Base-by-base conservation (phyloP, 495 filamentous ascomycete species). In the Penicillium waksmanii region DNA sequence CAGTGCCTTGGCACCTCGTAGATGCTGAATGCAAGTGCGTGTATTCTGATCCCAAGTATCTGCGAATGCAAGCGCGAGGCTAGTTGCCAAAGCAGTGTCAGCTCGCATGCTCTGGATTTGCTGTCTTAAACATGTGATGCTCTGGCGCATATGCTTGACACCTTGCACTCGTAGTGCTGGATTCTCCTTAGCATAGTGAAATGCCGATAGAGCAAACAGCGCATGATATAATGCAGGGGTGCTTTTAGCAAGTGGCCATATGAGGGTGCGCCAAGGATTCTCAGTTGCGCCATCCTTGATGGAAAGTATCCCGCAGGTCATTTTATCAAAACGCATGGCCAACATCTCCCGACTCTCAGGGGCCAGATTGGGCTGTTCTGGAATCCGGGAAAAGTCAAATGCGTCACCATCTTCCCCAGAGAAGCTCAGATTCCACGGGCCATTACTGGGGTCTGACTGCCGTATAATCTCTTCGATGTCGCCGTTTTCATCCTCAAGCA, bases 1-100 rank as follows among this genome's bases (percentile, higher is more conserved):
- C 40, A 92, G 66, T 25, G 83, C 79, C 59, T 85, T 88, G 10
- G 90, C 89, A 27, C 87, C 89, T 44, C 84, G 82, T 49, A 93
- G 79, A 71, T 92, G 89, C 60, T 87, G 78, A 46, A 89, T 89
- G 12, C 90, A 90, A 17, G 87, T 90, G n/a, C 81, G 82, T 49
- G 85, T 90, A 54, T 91, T 84, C 55, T 84, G 83, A 63, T 92
- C 89, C 87, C 90, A 93, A 0, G 87, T 88, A 62, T 93, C 90
- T 3, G 87, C 85, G 68, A 92, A 92, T 8, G 88, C 89, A 13
- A 93, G 74, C 0, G 84, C 87, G 13, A 93, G 74, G 3, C 88
- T 90, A 17, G 90, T 92, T 6, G 89, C 89, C 47, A 93, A 73
- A 7, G 89, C 88, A 12, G 85, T 84, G 59, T 92, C 88, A 2